phyloP scores from a whole-genome alignment of 1,284 basidiomycete species.

The Takashimella koratensis region DNA sequence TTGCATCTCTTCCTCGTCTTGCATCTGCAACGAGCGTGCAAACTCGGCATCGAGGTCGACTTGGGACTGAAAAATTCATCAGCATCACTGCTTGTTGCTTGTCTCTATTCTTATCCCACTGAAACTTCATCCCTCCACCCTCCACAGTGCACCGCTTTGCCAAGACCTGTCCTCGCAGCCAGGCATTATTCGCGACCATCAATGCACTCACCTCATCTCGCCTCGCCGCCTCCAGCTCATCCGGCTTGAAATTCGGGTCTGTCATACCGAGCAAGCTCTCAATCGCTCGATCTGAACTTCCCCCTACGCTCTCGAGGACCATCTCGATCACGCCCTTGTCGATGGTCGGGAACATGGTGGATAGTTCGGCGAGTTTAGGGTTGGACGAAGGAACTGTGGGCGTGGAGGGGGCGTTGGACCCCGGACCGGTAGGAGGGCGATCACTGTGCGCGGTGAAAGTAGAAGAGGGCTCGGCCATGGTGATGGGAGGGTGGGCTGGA shows the following conservation, averaged over 20 bases:
- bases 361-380: conserved; percentile 37
- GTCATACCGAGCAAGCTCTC: conserved; percentile 46
- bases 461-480: background rate
- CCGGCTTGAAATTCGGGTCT: conserved; percentile 46
- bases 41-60: conserved; percentile 47
- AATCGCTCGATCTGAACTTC: conserved; percentile 43
- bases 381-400: conserved; percentile 15
- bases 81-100: too few relatives aligned
- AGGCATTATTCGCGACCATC: too few relatives aligned
- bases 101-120: too few relatives aligned
- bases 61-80: conserved; percentile 32
- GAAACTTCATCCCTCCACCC: too few relatives aligned
- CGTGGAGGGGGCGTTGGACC: conserved; percentile 4
- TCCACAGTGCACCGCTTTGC: too few relatives aligned
- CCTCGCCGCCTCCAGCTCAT: conserved; percentile 25
- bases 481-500: too few relatives aligned
- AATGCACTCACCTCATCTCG: conserved; percentile 30
- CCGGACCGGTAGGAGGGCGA: background rate
- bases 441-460: background rate
- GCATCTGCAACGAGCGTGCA: conserved; percentile 41
- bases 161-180: too few relatives aligned
- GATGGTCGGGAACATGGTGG: conserved; percentile 43
- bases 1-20: conserved; percentile 35
- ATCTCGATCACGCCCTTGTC: conserved; percentile 43
- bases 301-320: conserved; percentile 42